These are phyloP conservation scores for Leccinum variicolor DNA, from an alignment of 768 basidiomycete genomes.

Conservation along the genomic window DNA sequence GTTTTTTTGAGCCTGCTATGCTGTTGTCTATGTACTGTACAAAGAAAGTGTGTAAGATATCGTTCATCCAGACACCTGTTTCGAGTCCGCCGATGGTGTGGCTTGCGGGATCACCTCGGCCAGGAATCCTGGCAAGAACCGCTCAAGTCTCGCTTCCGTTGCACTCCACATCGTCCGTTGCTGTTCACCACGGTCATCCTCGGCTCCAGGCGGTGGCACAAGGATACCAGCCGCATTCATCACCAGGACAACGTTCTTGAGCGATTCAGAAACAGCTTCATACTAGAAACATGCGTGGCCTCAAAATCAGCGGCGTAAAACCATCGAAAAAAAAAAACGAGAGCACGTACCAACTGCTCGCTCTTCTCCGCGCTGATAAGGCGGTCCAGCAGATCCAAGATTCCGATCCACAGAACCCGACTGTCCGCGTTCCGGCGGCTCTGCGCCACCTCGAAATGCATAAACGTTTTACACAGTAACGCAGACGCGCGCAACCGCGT, in stretches of 20 bases:
- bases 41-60: neutral
- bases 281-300: constrained; percentile 45
- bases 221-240: constrained; percentile 90
- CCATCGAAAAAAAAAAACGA: neutral
- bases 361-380: constrained; percentile 83
- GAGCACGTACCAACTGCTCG: constrained; percentile 69
- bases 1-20: neutral
- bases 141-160: constrained; percentile 83
- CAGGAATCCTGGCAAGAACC: constrained; percentile 90
- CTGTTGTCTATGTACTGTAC: constrained; percentile 1
- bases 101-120: constrained; percentile 52
- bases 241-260: constrained; percentile 95
- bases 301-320: constrained; percentile 3
- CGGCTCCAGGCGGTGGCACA: constrained; percentile 47
- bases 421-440: constrained; percentile 58
- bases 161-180: constrained; percentile 78
- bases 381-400: constrained; percentile 84
- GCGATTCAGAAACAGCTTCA: constrained; percentile 93
- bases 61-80: constrained; percentile 10
- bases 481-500: constrained; percentile 84
- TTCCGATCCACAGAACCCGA: constrained; percentile 79
- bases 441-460: constrained; percentile 85
- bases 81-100: constrained; percentile 13
- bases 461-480: constrained; percentile 92
- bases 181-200: constrained; percentile 51